Base-by-base conservation (phyloP, 768 basidiomycete species). In the Russula compacta region DNA sequence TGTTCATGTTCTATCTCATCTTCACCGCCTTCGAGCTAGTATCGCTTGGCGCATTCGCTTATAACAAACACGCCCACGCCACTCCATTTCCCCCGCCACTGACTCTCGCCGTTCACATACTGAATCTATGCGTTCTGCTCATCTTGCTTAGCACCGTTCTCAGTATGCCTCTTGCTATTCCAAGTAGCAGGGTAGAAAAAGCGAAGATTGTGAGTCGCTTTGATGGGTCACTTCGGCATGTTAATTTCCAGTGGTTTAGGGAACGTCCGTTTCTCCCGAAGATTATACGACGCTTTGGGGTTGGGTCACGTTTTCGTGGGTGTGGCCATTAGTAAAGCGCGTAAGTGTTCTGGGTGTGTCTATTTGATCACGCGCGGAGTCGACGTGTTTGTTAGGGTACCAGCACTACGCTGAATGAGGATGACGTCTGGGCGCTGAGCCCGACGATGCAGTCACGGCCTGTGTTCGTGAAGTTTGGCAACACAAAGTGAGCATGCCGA, bases 301-400 rank as follows among this genome's bases (percentile, higher is more conserved):
- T 43, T 90, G 89, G 89, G 72, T 82, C 0, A 82, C 86, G 1
- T 90, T 89, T 66, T 73, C 68, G 39, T 92, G 89, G 87, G 76
- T 90, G 35, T 78, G 81, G 48, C 87, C 86, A 2, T 76, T 89
- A 4, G 75, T 90, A 46, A 71, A 73, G 67, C 77, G 76, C 2
- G 78, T 81, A 63, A 29, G 74, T 69, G 52, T 51, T 44, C 47
- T n/a, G 24, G 50, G 19, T 17, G 9, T 11, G 39, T 19, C 19
- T 38, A 12, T 38, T 53, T 39, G 7, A 38, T 32, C 42, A 10
- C 9, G n/a, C 32, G 14, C 12, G 9, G 15, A n/a, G 40, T 42
- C 19, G n/a, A 53, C 58, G 14, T 33, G 10, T 50, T 53, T 29
- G 15, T n/a, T 59, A 71, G 62, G 81, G 81, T 15, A 76, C 75